Evolutionary conservation across 225 moss, liverwort and hornwort species (phyloP).

Genomic region (Polytrichum formosum): DNA sequence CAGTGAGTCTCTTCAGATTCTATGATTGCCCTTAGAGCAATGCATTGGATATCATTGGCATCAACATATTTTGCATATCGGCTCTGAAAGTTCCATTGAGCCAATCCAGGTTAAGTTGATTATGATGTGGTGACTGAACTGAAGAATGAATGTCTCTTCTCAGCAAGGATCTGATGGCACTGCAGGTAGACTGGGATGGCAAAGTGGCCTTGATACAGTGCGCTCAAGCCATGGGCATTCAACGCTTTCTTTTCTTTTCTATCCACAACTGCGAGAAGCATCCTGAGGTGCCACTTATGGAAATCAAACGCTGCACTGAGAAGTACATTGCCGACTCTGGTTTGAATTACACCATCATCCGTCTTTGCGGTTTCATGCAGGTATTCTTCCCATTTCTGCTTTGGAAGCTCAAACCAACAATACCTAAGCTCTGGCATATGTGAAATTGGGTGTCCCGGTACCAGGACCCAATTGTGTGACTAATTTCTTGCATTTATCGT

Average conservation of each 20-base stretch:
- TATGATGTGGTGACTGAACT: no score
- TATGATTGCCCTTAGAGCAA: neutral
- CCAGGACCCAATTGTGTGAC: neutral
- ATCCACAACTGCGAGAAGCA: slow-evolving; percentile 93
- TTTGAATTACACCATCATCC: slow-evolving; percentile 75
- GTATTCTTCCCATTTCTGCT: slow-evolving; percentile 17
- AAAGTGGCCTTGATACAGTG: slow-evolving; percentile 93
- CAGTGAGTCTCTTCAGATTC: slow-evolving; percentile 28
- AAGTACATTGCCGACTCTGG: slow-evolving; percentile 79
- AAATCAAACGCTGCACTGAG: slow-evolving; percentile 92
- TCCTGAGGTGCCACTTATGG: slow-evolving; percentile 89
- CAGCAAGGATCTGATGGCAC: neutral
- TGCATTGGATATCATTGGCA: no score
- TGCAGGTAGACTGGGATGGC: slow-evolving; percentile 92
- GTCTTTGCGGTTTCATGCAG: slow-evolving; percentile 95
- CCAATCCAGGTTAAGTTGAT: no score
- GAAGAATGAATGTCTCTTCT: no score
- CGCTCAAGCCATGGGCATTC: slow-evolving; percentile 94
- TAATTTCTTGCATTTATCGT: neutral
- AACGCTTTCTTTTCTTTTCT: slow-evolving; percentile 81
- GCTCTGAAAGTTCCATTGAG: no score
- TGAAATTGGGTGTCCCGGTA: neutral
- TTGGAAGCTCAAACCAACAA: neutral
- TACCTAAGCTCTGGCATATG: neutral
- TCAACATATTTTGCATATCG: no score